Evolutionary conservation across 352 stramenopile species (phyloP).

Genomic region (Phytophthora colocasiae): DNA sequence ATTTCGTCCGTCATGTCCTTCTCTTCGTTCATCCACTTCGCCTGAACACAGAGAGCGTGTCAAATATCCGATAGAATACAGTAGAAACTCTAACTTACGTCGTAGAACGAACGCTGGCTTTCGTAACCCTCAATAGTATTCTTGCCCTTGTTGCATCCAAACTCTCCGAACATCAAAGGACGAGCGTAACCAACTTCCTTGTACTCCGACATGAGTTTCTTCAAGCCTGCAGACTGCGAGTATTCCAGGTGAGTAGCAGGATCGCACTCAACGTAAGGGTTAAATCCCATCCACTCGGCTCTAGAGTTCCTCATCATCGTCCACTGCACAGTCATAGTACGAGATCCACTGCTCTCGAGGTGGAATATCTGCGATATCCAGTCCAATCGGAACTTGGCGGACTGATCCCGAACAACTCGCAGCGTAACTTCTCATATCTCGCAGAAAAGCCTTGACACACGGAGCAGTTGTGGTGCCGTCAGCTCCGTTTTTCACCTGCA

Average conservation of each 20-base stretch:
- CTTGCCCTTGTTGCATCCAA: constrained; percentile 70
- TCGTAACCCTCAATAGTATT: constrained; percentile 66
- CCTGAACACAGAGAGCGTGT: constrained; percentile 40
- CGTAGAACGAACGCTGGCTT: constrained; percentile 72
- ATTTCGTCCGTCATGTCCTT: constrained; percentile 48
- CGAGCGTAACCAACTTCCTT: constrained; percentile 46
- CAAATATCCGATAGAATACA: background rate
- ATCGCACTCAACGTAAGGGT: constrained; percentile 76
- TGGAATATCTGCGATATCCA: constrained; percentile 69
- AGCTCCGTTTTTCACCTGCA: constrained; percentile 27
- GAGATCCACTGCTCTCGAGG: constrained; percentile 61
- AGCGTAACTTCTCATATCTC: constrained; percentile 58
- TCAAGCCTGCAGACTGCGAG: constrained; percentile 58
- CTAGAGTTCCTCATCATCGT: constrained; percentile 54
- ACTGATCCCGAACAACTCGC: constrained; percentile 44
- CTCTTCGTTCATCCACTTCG: constrained; percentile 82
- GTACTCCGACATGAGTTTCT: constrained; percentile 74
- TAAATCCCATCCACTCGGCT: constrained; percentile 67
- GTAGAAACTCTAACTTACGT: constrained; percentile 41
- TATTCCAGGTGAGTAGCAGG: constrained; percentile 59
- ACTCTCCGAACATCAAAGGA: constrained; percentile 82
- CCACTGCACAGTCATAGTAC: constrained; percentile 72
- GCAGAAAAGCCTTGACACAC: constrained; percentile 68
- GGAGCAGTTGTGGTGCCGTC: constrained; percentile 43
- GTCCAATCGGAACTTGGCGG: constrained; percentile 68